Base-by-base conservation (phyloP, 2,329 filamentous ascomycete genomes). In the Leptographium lundbergii region DNA sequence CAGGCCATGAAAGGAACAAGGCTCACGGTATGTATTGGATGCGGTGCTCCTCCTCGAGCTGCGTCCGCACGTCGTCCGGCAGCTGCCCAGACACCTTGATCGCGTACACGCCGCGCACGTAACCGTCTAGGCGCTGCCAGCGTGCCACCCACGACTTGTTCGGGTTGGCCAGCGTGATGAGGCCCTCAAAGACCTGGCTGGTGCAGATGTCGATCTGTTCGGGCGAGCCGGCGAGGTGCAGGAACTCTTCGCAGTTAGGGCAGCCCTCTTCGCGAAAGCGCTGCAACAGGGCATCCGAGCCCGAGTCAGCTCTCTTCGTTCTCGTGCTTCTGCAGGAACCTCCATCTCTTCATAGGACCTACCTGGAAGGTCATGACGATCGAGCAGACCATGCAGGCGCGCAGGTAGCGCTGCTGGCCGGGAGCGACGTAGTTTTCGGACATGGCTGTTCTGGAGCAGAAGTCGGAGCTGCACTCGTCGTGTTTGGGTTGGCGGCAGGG, bases 361-460 rank as follows among this genome's bases (percentile, higher is more conserved):
- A 91, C 88, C 65, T 79, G 80, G 68, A 86, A 84, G 62, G 88
- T 86, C 78, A 92, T 90, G 64, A 97, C 89, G 70, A 97, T 88
- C 58, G 90, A 92, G 82, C 94, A 99, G 66, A 97, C 90, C 91
- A 99, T 96, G 79, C 94, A 99, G 68, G 94, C 94, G 74, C 94
- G 91, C 66, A 95, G 82, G 71, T 89, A 86, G 74, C 91, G 89
- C 76, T 87, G 85, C 74, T 94, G 88, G 70, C 78, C 80, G 7
- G 88, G 81, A 19, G 87, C 75, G 62, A 91, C 86, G 71, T 84
- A 91, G 71, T 84, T 87, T 60, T 76, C 70, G 14, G 74, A 73
- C 75, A 77, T 78, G 59, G 24, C 48, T 51, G 48, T 27, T 51
- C 11, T 27, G 13, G 7, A 51, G 39, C 14, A 14, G 39, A 17